phyloP scores from a whole-genome alignment of 1,284 basidiomycete genomes.

The Puccinia triticina region DNA sequence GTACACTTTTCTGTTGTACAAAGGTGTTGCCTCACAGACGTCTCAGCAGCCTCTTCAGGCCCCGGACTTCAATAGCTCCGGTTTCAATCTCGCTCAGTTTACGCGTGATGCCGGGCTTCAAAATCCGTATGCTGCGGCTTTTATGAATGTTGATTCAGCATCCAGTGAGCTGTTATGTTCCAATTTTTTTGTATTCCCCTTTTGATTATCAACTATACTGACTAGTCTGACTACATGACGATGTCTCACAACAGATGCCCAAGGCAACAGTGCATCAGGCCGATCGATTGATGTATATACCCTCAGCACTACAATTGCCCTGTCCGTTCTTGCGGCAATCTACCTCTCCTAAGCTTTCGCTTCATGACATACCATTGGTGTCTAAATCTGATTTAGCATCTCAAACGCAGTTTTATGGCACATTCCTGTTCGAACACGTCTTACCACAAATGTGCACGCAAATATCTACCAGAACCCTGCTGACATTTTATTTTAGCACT shows the following conservation, averaged over 20 bases:
- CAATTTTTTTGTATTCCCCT: background rate
- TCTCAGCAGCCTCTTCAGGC: background rate
- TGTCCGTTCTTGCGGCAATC: background rate
- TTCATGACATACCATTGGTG: background rate
- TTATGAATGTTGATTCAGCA: background rate
- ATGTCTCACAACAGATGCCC: conserved; percentile 2
- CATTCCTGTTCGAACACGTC: background rate
- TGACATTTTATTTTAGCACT: too few species aligned
- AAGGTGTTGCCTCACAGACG: background rate
- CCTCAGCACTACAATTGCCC: conserved; percentile 2
- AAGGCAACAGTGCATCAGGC: conserved; percentile 2
- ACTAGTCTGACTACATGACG: background rate
- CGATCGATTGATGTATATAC: background rate
- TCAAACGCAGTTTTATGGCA: background rate
- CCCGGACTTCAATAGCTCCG: background rate
- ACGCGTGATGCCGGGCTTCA: background rate
- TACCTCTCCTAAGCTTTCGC: background rate
- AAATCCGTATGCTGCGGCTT: conserved; percentile 1
- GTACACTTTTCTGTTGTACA: conserved; percentile 17
- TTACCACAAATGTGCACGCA: background rate
- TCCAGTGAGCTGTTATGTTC: background rate
- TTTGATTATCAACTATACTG: background rate
- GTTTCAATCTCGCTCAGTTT: conserved; percentile 25
- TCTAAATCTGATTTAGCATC: conserved; percentile 2
- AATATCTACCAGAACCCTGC: background rate